phyloP scores from a whole-genome alignment of 2,329 filamentous ascomycete genomes.

The Arthroderma uncinatum region DNA sequence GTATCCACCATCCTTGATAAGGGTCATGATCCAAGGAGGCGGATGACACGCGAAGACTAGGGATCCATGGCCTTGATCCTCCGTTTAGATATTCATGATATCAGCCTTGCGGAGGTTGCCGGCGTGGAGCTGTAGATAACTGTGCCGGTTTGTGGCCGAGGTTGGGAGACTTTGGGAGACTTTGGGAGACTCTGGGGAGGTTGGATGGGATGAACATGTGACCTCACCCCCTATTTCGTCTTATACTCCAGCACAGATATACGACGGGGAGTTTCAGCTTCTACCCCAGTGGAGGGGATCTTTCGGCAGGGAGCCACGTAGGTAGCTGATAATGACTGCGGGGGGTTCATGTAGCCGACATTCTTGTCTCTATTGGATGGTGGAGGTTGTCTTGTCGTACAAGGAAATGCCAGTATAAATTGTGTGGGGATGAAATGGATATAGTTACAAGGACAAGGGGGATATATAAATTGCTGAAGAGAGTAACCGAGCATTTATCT shows the following conservation, averaged over 20 bases:
- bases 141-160: background rate
- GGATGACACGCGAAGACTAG: background rate
- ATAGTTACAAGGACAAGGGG: background rate
- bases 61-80: background rate
- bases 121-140: background rate
- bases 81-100: background rate
- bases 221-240: background rate
- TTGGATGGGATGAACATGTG: background rate
- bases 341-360: too few species aligned
- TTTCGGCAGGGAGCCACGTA: too few species aligned
- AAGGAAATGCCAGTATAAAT: too few species aligned
- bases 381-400: too few species aligned
- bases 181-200: background rate
- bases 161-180: background rate
- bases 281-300: too few species aligned
- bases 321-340: too few species aligned
- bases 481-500: conserved; percentile 1
- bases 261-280: background rate
- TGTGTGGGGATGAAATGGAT: too few species aligned
- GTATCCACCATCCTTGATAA: background rate
- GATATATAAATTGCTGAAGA: background rate
- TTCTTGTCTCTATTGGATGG: too few species aligned
- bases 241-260: background rate
- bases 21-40: background rate
- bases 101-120: background rate